Evolutionary conservation across 306 rosid species (phyloP).

Genomic region (Dalbergia cochinchinensis): DNA sequence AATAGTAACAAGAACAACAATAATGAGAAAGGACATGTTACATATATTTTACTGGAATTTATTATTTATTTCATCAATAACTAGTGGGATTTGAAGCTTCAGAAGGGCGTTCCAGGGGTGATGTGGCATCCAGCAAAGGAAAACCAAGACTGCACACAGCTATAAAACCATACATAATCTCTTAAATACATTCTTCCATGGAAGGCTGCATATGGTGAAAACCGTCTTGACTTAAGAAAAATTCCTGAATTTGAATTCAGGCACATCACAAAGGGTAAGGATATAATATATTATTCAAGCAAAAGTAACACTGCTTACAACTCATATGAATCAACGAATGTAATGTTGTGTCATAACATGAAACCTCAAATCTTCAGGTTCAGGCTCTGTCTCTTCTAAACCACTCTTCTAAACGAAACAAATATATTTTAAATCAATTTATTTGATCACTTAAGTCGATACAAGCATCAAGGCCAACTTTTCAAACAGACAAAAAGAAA

Average conservation of each 20-base stretch:
- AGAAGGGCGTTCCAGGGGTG: conserved; percentile 25
- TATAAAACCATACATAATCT: conserved; percentile 22
- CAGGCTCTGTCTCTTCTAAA: conserved; percentile 32
- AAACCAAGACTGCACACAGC: conserved; percentile 3
- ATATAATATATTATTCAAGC: conserved; percentile 18
- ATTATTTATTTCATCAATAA: conserved; percentile 22
- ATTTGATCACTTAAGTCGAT: neutral
- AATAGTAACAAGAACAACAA: conserved; percentile 4
- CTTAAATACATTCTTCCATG: neutral
- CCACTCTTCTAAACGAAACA: conserved; percentile 28
- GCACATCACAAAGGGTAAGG: neutral
- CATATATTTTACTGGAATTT: neutral
- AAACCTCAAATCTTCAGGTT: conserved; percentile 24
- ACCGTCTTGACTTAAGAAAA: conserved; percentile 3
- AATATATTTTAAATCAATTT: conserved; percentile 3
- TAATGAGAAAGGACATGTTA: too few species aligned
- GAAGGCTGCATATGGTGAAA: conserved; percentile 23
- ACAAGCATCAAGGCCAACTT: conserved; percentile 7
- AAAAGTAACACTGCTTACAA: conserved; percentile 1
- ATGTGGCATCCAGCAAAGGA: conserved; percentile 34
- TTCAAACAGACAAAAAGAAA: conserved; percentile 1
- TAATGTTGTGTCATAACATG: conserved; percentile 3
- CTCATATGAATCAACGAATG: neutral
- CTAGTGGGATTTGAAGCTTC: conserved; percentile 10
- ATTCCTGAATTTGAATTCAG: conserved; percentile 20